Conservation (phyloP, 2,329 filamentous ascomycete genomes). For the Pezicula carpinea region DNA sequence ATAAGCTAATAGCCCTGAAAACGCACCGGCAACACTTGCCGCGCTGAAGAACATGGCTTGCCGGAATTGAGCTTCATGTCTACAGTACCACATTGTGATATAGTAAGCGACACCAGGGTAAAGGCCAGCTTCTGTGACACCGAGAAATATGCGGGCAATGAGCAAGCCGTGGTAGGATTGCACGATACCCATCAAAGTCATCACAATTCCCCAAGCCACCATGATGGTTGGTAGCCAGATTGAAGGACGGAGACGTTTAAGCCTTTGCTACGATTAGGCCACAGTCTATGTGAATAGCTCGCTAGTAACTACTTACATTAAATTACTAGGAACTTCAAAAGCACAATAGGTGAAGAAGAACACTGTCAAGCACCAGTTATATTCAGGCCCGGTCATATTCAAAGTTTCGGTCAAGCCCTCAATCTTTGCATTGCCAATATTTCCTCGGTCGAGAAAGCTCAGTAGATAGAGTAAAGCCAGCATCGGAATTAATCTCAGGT, state of each 20-base stretch:
- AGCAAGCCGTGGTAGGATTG: constrained; percentile 61
- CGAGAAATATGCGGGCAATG: constrained; percentile 22
- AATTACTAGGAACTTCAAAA: constrained; percentile 60
- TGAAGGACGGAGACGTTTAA: constrained; percentile 59
- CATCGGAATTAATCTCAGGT: constrained; percentile 58
- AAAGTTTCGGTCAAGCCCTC: constrained; percentile 61
- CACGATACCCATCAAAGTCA: constrained; percentile 63
- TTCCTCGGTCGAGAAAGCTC: constrained; percentile 66
- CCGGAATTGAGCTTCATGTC: constrained; percentile 48
- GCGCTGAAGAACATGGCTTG: constrained; percentile 33
- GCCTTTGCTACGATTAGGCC: constrained; percentile 8
- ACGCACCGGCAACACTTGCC: constrained; percentile 36
- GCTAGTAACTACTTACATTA: constrained; percentile 34
- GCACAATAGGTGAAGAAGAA: constrained; percentile 57
- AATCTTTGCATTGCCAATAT: constrained; percentile 67
- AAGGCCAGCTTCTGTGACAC: constrained; percentile 19
- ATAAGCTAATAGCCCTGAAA: constrained; percentile 41
- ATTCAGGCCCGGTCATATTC: constrained; percentile 39
- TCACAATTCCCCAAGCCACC: constrained; percentile 59
- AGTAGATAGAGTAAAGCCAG: constrained; percentile 69
- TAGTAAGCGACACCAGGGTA: constrained; percentile 38
- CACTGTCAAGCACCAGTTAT: constrained; percentile 27
- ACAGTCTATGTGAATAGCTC: neutral
- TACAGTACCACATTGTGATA: constrained; percentile 53
- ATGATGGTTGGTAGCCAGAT: constrained; percentile 63